These are phyloP conservation scores for Xerocomellus amylosporus DNA, from an alignment of 768 basidiomycete genomes.

Conservation along the genomic window DNA sequence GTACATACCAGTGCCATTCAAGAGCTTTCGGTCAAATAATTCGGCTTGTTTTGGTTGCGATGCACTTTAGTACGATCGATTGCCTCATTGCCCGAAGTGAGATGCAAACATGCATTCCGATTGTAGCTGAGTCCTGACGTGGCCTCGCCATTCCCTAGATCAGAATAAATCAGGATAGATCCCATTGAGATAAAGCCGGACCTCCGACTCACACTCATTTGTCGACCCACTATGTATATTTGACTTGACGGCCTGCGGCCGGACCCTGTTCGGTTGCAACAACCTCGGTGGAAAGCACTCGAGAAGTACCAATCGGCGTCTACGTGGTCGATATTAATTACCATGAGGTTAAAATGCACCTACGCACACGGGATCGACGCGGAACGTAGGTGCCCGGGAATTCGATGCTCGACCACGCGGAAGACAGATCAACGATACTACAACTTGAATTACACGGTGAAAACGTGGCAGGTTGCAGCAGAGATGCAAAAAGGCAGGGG, in stretches of 20 bases:
- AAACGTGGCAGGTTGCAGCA: too few relatives aligned
- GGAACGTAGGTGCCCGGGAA: neutral
- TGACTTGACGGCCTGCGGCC: neutral
- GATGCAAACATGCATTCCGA: neutral
- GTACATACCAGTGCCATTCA: neutral
- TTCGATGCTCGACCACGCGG: neutral
- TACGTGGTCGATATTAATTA: too few relatives aligned
- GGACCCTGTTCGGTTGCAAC: conserved; percentile 1
- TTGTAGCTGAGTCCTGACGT: neutral
- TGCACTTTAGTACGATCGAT: neutral
- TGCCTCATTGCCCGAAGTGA: neutral
- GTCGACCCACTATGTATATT: neutral
- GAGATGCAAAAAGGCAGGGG: neutral
- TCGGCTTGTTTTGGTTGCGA: neutral
- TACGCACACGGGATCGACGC: conserved; percentile 8
- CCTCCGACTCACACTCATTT: neutral
- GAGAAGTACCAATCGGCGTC: neutral
- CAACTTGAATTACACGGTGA: too few relatives aligned
- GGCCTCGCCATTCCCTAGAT: neutral
- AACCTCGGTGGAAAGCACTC: neutral
- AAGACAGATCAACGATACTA: neutral
- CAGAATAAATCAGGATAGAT: neutral
- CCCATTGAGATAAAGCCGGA: neutral
- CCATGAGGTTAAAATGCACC: neutral
- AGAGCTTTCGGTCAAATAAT: neutral